These are phyloP conservation scores for Asterella californica DNA, from an alignment of 225 moss, liverwort and hornwort species.

Conservation along the genomic window DNA sequence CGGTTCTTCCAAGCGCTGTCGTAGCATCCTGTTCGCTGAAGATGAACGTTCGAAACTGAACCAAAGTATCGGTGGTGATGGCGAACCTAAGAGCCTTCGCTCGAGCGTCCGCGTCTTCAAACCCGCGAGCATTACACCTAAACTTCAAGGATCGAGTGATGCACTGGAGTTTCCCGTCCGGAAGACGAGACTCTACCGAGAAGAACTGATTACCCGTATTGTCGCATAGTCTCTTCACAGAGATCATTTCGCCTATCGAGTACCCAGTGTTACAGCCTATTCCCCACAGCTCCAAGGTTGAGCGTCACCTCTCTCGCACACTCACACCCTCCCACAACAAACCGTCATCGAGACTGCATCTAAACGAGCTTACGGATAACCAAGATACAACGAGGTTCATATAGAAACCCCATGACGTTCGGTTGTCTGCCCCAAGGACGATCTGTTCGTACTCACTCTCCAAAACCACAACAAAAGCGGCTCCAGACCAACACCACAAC, in stretches of 20 bases:
- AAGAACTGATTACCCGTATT: constrained; percentile 61
- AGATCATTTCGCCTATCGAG: constrained; percentile 64
- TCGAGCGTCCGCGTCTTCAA: constrained; percentile 64
- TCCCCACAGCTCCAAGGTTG: constrained; percentile 6
- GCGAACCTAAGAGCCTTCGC: constrained; percentile 67
- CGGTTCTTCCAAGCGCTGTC: constrained; percentile 28
- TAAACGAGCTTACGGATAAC: not conserved
- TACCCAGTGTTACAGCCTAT: constrained; percentile 10
- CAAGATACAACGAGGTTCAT: constrained; percentile 7
- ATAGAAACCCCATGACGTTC: not conserved
- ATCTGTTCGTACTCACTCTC: constrained; percentile 5
- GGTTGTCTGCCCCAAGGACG: not conserved
- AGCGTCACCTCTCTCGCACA: not conserved
- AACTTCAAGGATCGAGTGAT: constrained; percentile 60
- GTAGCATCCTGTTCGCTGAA: constrained; percentile 56
- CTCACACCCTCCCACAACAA: not conserved
- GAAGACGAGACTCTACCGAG: constrained; percentile 67
- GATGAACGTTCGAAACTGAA: constrained; percentile 73
- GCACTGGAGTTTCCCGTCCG: constrained; percentile 54
- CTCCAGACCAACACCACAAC: not conserved
- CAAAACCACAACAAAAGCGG: constrained; percentile 20
- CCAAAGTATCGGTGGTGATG: constrained; percentile 62
- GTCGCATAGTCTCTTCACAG: constrained; percentile 68
- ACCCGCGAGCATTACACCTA: constrained; percentile 53
- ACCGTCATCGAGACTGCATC: constrained; percentile 6